Percentiles rank a stretch among this genome's conserved stretches.
phyloP scores from a whole-genome alignment of 2,329 filamentous ascomycete genomes.

The Verticillium tricorpus region DNA sequence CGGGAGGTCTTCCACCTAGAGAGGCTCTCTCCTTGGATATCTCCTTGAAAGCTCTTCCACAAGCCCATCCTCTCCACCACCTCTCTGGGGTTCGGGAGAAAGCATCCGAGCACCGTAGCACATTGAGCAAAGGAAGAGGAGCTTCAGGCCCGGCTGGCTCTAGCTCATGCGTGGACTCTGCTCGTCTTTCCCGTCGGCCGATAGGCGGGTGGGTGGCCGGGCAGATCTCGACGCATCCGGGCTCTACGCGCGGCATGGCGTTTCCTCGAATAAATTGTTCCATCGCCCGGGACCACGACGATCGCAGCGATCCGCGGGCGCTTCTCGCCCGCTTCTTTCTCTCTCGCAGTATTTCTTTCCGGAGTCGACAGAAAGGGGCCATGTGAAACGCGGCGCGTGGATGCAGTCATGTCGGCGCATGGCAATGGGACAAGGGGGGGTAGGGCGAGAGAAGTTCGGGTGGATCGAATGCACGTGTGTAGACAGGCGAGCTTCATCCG shows the following conservation, averaged over 20 bases:
- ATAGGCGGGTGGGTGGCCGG: background rate
- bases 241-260: background rate
- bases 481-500: background rate
- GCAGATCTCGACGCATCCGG: no score
- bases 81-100: no score
- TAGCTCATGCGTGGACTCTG: no score
- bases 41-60: no score
- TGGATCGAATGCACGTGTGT: background rate
- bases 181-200: background rate
- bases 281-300: background rate
- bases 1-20: no score
- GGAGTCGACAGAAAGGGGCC: background rate
- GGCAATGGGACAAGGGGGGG: background rate
- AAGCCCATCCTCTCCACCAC: no score
- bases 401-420: background rate
- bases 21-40: no score
- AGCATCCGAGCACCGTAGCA: no score
- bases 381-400: background rate
- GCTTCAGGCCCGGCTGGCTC: no score
- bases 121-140: no score
- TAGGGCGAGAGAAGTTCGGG: background rate
- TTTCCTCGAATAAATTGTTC: background rate
- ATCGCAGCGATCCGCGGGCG: background rate
- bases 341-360: background rate
- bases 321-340: background rate